phyloP scores from a whole-genome alignment of 768 basidiomycete species.

The Tricholoma matsutake region DNA sequence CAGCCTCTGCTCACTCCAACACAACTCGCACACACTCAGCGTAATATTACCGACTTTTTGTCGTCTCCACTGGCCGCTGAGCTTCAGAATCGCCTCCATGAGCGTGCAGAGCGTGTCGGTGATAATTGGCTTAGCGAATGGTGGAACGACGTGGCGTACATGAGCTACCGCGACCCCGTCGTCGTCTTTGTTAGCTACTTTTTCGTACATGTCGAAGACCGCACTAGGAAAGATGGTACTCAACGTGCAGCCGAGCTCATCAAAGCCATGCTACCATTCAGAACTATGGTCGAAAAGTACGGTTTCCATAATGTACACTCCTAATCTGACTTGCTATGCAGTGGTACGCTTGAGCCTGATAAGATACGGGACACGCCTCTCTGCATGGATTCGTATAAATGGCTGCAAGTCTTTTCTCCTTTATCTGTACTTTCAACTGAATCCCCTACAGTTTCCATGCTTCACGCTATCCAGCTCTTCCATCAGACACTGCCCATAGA shows the following conservation, averaged over 20 bases:
- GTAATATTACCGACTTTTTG: slow-evolving; percentile 48
- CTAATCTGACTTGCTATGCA: slow-evolving; percentile 22
- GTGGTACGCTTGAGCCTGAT: slow-evolving; percentile 83
- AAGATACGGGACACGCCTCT: slow-evolving; percentile 74
- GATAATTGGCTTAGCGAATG: slow-evolving; percentile 93
- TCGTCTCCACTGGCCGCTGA: slow-evolving; percentile 62
- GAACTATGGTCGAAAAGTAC: slow-evolving; percentile 79
- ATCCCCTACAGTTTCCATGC: slow-evolving; percentile 72
- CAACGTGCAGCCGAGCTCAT: slow-evolving; percentile 78
- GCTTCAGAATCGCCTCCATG: slow-evolving; percentile 76
- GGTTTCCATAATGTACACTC: slow-evolving; percentile 15
- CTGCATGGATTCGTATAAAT: slow-evolving; percentile 93
- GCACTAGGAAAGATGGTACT: slow-evolving; percentile 48
- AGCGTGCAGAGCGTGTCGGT: slow-evolving; percentile 60
- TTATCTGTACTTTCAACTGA: not conserved
- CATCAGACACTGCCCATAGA: slow-evolving; percentile 79
- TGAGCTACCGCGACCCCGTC: slow-evolving; percentile 86
- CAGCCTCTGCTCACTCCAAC: slow-evolving; percentile 68
- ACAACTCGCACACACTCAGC: slow-evolving; percentile 57
- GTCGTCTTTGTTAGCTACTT: slow-evolving; percentile 94
- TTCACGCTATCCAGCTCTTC: slow-evolving; percentile 80
- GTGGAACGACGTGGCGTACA: slow-evolving; percentile 95
- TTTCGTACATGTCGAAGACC: slow-evolving; percentile 82
- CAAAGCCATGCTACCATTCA: slow-evolving; percentile 83
- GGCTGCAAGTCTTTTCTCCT: slow-evolving; percentile 54